These are phyloP conservation scores for Annulohypoxylon maeteangense DNA, from an alignment of 495 filamentous ascomycete species.

Conservation along the genomic window DNA sequence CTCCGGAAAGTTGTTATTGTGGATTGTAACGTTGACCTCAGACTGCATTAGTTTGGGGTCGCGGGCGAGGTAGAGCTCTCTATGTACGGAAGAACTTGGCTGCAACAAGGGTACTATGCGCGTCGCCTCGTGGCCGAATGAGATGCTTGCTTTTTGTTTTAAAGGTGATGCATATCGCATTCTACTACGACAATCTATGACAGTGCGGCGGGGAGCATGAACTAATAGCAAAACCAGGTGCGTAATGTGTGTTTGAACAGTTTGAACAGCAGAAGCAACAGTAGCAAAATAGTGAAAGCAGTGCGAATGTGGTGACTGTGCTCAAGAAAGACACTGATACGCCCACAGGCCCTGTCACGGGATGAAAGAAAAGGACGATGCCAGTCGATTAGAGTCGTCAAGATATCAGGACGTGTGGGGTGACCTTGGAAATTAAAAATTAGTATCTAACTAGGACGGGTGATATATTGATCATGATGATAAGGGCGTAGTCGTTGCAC, in stretches of 20 bases:
- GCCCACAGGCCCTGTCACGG: not conserved
- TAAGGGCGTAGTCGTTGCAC: constrained; percentile 30
- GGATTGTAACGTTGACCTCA: constrained; percentile 49
- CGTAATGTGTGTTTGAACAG: not conserved
- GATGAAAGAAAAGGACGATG: not conserved
- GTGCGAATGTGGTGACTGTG: not conserved
- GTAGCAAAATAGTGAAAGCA: not conserved
- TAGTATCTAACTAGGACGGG: constrained; percentile 7
- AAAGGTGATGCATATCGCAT: constrained; percentile 18
- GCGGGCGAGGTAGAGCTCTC: constrained; percentile 28
- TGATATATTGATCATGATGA: constrained; percentile 20
- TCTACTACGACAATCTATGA: constrained; percentile 17
- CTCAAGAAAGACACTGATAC: too few relatives aligned
- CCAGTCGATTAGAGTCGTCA: not conserved
- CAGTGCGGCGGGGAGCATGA: not conserved
- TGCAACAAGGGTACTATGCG: constrained; percentile 40
- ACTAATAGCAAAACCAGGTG: constrained; percentile 2
- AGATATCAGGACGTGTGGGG: constrained; percentile 27
- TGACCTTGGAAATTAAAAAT: not conserved
- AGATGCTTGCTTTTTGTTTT: constrained; percentile 15
- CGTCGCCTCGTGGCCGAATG: constrained; percentile 44
- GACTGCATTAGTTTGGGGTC: constrained; percentile 37
- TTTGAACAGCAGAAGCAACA: not conserved
- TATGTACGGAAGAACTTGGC: constrained; percentile 29
- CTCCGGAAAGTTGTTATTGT: constrained; percentile 31